Evolutionary conservation across 352 stramenopile genomes (phyloP).

Genomic region (Pythium apleroticum): DNA sequence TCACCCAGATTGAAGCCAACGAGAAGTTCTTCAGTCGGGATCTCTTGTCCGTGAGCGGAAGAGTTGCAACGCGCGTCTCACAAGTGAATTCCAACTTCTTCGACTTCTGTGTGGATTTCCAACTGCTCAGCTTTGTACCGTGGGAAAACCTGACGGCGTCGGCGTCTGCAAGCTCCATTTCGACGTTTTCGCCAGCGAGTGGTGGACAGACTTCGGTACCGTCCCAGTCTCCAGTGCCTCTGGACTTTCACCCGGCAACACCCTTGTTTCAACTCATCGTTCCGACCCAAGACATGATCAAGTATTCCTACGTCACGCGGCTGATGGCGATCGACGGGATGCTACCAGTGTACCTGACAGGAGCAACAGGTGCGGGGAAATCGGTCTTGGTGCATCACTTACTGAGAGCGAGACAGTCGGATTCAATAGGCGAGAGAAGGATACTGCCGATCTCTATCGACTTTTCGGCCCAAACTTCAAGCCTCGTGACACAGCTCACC

Average conservation of each 20-base stretch:
- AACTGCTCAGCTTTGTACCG: slow-evolving; percentile 58
- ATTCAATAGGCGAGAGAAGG: slow-evolving; percentile 9
- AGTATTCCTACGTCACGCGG: slow-evolving; percentile 60
- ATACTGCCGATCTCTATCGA: slow-evolving; percentile 64
- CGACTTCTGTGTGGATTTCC: slow-evolving; percentile 70
- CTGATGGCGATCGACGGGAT: slow-evolving; percentile 60
- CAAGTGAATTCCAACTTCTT: slow-evolving; percentile 59
- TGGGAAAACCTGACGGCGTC: slow-evolving; percentile 36
- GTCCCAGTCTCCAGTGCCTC: background rate
- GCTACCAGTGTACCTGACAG: slow-evolving; percentile 83
- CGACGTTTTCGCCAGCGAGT: too few species aligned
- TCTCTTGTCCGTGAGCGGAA: slow-evolving; percentile 50
- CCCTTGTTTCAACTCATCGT: slow-evolving; percentile 62
- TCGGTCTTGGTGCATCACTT: slow-evolving; percentile 82
- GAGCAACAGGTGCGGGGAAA: slow-evolving; percentile 88
- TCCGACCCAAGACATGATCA: slow-evolving; percentile 61
- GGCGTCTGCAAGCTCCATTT: background rate
- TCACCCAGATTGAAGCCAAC: slow-evolving; percentile 38
- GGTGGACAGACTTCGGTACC: background rate
- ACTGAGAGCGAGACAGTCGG: slow-evolving; percentile 28
- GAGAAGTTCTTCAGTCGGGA: slow-evolving; percentile 53
- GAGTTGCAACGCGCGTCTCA: slow-evolving; percentile 46
- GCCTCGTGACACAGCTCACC: slow-evolving; percentile 71
- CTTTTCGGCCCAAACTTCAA: slow-evolving; percentile 88
- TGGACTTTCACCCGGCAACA: slow-evolving; percentile 26